phyloP scores from a whole-genome alignment of 768 basidiomycete species.

The Sporobolomyces pararoseus region DNA sequence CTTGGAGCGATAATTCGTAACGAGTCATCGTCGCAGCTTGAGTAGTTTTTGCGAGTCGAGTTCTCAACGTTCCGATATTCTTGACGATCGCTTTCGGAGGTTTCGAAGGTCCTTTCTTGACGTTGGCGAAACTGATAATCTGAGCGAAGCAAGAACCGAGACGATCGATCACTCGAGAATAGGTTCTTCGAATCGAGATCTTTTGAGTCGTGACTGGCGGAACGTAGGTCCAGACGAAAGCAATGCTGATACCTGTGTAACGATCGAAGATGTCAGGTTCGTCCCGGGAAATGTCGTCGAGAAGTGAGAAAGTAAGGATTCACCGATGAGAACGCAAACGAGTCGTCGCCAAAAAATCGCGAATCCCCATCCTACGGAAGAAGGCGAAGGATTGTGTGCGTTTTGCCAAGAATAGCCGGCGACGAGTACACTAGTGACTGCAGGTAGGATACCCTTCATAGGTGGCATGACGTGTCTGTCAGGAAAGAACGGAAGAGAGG shows the following conservation, averaged over 20 bases:
- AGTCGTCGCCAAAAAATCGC: constrained; percentile 38
- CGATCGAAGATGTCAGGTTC: background rate
- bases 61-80: constrained; percentile 29
- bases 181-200: constrained; percentile 35
- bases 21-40: constrained; percentile 26
- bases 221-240: constrained; percentile 31
- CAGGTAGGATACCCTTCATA: constrained; percentile 31
- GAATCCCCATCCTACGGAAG: constrained; percentile 35
- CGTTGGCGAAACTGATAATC: constrained; percentile 32
- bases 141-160: constrained; percentile 33
- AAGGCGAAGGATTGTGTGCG: constrained; percentile 25
- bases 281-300: background rate
- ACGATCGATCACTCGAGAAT: constrained; percentile 31
- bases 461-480: constrained; percentile 23
- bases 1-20: constrained; percentile 39
- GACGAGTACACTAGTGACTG: constrained; percentile 37
- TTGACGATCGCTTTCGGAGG: constrained; percentile 36
- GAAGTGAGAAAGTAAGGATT: background rate
- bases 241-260: constrained; percentile 32
- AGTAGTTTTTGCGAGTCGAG: constrained; percentile 27
- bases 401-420: constrained; percentile 41
- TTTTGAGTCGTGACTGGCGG: constrained; percentile 30
- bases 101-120: constrained; percentile 31
- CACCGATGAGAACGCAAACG: constrained; percentile 17
- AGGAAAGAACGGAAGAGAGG: background rate